These are phyloP conservation scores for Tubosaeta brunneosetosa DNA, from an alignment of 768 basidiomycete species.

Conservation along the genomic window DNA sequence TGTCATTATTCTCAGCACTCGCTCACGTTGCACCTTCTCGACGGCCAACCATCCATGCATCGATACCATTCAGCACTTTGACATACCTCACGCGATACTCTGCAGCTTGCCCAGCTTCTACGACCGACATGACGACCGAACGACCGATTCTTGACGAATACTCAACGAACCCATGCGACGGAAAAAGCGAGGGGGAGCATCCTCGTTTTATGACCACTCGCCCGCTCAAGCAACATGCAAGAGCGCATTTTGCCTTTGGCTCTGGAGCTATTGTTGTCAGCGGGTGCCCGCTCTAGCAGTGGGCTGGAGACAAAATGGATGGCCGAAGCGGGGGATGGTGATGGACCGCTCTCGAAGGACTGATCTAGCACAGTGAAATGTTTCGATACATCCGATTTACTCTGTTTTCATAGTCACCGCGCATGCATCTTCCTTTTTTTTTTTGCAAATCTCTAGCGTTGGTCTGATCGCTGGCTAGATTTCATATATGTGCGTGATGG, in stretches of 20 bases:
- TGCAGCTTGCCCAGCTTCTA: slow-evolving; percentile 23
- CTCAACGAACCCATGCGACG: slow-evolving; percentile 28
- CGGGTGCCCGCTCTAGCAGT: slow-evolving; percentile 30
- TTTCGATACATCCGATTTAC: slow-evolving; percentile 15
- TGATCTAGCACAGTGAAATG: slow-evolving; percentile 16
- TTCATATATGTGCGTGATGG: not conserved
- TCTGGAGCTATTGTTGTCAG: slow-evolving; percentile 17
- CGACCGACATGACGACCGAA: slow-evolving; percentile 30
- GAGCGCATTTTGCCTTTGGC: slow-evolving; percentile 9
- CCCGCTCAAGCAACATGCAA: slow-evolving; percentile 11
- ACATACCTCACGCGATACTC: slow-evolving; percentile 16
- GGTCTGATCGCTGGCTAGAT: slow-evolving; percentile 1
- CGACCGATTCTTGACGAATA: slow-evolving; percentile 36
- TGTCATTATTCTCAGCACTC: slow-evolving; percentile 19
- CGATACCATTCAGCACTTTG: slow-evolving; percentile 18
- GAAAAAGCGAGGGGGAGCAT: slow-evolving; percentile 24
- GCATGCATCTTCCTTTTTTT: slow-evolving; percentile 13
- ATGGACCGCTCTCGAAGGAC: slow-evolving; percentile 28
- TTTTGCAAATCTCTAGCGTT: slow-evolving; percentile 1
- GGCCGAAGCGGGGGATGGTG: slow-evolving; percentile 18
- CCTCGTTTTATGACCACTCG: slow-evolving; percentile 17
- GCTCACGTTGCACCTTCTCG: slow-evolving; percentile 18
- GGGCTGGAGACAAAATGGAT: slow-evolving; percentile 29
- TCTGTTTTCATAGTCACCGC: slow-evolving; percentile 23
- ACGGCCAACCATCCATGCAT: slow-evolving; percentile 24